These are phyloP conservation scores for Tothia fuscella DNA, from an alignment of 2,329 filamentous ascomycete species.

Conservation along the genomic window DNA sequence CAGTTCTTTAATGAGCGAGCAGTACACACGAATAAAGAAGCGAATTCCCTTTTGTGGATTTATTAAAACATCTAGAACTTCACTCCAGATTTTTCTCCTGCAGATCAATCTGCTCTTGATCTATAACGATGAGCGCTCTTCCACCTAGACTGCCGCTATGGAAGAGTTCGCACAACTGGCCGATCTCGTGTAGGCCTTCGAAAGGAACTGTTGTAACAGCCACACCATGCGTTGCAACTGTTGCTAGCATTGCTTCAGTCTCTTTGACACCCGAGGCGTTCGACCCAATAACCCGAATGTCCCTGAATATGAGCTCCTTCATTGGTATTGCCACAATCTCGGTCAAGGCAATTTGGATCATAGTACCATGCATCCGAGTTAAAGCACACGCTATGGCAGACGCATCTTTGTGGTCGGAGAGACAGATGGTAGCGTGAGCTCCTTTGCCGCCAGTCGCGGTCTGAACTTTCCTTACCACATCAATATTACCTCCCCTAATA, in stretches of 20 bases:
- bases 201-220: conserved; percentile 9
- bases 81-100: conserved; percentile 6
- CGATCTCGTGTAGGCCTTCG: conserved; percentile 7
- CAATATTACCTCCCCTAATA: conserved; percentile 33
- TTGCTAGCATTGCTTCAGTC: conserved; percentile 27
- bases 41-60: too few relatives aligned
- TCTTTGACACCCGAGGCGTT: conserved; percentile 5
- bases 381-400: conserved; percentile 41
- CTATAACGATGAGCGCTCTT: conserved; percentile 11
- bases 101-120: conserved; percentile 7
- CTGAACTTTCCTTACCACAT: conserved; percentile 36
- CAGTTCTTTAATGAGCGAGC: too few relatives aligned
- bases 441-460: conserved; percentile 37
- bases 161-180: conserved; percentile 6
- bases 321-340: conserved; percentile 25
- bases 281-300: conserved; percentile 11
- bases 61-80: too few relatives aligned
- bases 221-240: conserved; percentile 29
- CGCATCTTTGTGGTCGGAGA: conserved; percentile 40
- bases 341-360: conserved; percentile 47
- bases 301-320: conserved; percentile 11
- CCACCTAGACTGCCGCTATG: conserved; percentile 10
- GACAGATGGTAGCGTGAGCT: conserved; percentile 40
- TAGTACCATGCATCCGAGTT: conserved; percentile 46
- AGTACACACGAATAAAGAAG: too few relatives aligned